A percentile compares a stretch with the other conserved stretches of the same genome.
phyloP scores from a whole-genome alignment of 2,329 filamentous ascomycete genomes.

The Xylariaceae sp. region DNA sequence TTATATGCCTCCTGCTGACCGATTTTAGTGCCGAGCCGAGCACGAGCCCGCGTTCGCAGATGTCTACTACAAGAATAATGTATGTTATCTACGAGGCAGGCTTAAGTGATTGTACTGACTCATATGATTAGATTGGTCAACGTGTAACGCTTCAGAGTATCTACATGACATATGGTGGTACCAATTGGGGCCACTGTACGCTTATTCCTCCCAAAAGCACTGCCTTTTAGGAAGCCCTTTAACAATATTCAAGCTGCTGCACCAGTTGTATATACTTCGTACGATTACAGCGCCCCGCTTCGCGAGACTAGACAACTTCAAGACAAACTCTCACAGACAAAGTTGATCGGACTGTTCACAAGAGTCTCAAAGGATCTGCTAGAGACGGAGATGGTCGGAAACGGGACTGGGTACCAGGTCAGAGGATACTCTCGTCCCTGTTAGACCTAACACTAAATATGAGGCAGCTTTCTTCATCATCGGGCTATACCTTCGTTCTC shows the following conservation, averaged over 20 bases:
- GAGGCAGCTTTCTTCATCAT: too few relatives aligned
- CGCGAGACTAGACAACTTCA: not conserved
- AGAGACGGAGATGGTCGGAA: not conserved
- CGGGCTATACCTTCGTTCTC: not conserved
- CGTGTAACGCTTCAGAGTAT: constrained; percentile 1
- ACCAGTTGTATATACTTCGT: constrained; percentile 2
- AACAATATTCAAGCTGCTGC: not conserved
- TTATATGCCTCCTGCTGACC: too few relatives aligned
- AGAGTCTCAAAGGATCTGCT: not conserved
- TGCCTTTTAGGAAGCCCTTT: not conserved
- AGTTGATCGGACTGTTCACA: constrained; percentile 3
- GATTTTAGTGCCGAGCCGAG: not conserved
- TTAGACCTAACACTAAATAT: too few relatives aligned
- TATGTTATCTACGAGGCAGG: not conserved
- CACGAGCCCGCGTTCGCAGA: constrained; percentile 2
- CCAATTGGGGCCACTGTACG: constrained; percentile 1
- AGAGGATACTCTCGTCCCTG: too few relatives aligned
- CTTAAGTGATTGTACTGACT: too few relatives aligned
- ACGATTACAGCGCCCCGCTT: constrained; percentile 1
- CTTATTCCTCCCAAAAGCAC: not conserved
- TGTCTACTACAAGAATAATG: constrained; percentile 5
- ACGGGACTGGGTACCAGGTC: not conserved
- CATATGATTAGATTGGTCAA: not conserved
- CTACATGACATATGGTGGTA: constrained; percentile 1
- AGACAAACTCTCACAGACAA: not conserved